phyloP scores from a whole-genome alignment of 257 asterid genomes.

The Cordia subcordata region DNA sequence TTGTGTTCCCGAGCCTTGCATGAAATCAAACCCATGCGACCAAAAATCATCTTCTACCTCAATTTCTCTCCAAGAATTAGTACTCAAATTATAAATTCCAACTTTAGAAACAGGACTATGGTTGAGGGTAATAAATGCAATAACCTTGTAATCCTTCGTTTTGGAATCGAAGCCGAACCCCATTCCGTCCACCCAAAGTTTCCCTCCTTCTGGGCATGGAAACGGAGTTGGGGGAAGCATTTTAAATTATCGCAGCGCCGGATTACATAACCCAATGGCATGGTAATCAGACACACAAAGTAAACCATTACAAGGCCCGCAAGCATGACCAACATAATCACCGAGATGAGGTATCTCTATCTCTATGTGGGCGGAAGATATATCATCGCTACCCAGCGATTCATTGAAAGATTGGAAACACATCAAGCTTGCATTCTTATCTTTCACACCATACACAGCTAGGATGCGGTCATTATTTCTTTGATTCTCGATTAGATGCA shows the following conservation, averaged over 20 bases:
- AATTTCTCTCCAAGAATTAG: too few relatives aligned
- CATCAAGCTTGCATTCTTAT: not conserved
- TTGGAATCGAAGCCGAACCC: slow-evolving; percentile 8
- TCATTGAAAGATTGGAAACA: not conserved
- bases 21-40: too few relatives aligned
- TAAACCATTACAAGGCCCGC: slow-evolving; percentile 2
- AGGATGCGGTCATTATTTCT: not conserved
- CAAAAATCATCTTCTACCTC: too few relatives aligned
- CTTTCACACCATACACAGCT: too few relatives aligned
- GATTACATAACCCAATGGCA: slow-evolving; percentile 7
- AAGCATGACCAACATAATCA: not conserved
- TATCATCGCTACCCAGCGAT: not conserved
- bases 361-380: not conserved
- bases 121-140: not conserved
- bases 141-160: slow-evolving; percentile 4
- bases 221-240: not conserved
- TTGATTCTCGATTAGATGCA: not conserved
- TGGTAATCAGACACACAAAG: not conserved
- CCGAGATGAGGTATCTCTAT: not conserved
- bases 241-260: not conserved
- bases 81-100: too few relatives aligned
- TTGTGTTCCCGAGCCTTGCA: too few relatives aligned
- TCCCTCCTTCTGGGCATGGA: not conserved
- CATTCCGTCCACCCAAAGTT: too few relatives aligned
- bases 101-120: too few relatives aligned